A percentile compares a stretch with the other conserved stretches of the same genome.
These are phyloP conservation scores for Sclerotinia glacialis DNA, from an alignment of 2,329 filamentous ascomycete genomes.

Conservation along the genomic window DNA sequence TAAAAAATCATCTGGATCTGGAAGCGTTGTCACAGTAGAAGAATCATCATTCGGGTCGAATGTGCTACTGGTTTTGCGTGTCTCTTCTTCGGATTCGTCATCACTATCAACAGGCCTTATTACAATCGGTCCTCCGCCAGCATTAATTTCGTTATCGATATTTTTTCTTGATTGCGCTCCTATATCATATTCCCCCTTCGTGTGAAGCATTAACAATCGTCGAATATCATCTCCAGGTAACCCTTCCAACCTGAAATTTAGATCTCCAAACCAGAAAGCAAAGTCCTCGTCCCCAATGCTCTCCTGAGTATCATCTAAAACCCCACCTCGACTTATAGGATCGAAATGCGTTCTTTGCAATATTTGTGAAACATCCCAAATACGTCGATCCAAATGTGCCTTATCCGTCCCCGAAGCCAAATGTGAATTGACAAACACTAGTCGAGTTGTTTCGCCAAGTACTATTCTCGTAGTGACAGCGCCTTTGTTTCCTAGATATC, in stretches of 20 bases:
- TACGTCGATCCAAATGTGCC: constrained; percentile 73
- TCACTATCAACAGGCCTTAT: constrained; percentile 44
- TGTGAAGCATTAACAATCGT: constrained; percentile 77
- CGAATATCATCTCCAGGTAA: constrained; percentile 89
- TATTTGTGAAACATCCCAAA: constrained; percentile 83
- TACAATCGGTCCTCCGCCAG: constrained; percentile 52
- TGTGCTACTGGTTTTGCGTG: constrained; percentile 28
- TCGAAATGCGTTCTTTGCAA: constrained; percentile 73
- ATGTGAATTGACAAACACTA: constrained; percentile 91
- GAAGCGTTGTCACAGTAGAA: constrained; percentile 44
- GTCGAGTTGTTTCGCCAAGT: constrained; percentile 81
- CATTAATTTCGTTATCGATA: constrained; percentile 41
- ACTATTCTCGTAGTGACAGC: constrained; percentile 79
- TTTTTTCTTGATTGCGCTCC: constrained; percentile 42
- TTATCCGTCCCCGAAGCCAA: constrained; percentile 83
- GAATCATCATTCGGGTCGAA: constrained; percentile 40
- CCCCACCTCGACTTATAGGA: constrained; percentile 64
- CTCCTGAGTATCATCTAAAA: constrained; percentile 62
- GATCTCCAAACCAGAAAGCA: constrained; percentile 91
- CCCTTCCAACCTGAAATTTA: constrained; percentile 89
- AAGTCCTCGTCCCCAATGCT: constrained; percentile 88
- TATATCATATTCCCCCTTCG: constrained; percentile 70
- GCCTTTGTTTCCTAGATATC: constrained; percentile 96
- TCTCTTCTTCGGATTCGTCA: constrained; percentile 44
- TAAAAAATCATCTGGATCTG: constrained; percentile 64